Evolutionary conservation across 371 early-diverging fungal genomes (phyloP).

Genomic region (Rhizopus microsporus): DNA sequence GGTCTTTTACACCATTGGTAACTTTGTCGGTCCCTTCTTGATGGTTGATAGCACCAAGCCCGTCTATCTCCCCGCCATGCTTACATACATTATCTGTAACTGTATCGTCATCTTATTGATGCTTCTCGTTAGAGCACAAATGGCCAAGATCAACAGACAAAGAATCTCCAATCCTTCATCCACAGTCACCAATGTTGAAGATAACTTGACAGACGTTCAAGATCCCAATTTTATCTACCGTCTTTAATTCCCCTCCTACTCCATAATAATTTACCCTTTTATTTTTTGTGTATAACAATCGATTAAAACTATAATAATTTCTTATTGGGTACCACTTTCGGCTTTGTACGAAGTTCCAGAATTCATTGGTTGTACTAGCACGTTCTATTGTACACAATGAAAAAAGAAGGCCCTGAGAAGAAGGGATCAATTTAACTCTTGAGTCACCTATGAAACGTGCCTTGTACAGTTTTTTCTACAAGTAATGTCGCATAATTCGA

Average conservation of each 20-base stretch:
- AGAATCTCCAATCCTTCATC: constrained; percentile 16
- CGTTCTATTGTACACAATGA: too few relatives aligned
- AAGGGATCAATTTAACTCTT: too few relatives aligned
- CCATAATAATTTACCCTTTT: constrained; percentile 1
- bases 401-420: too few relatives aligned
- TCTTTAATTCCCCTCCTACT: constrained; percentile 12
- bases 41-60: constrained; percentile 7
- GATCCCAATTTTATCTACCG: constrained; percentile 39
- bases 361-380: too few relatives aligned
- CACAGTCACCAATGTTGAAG: constrained; percentile 24
- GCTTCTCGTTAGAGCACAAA: constrained; percentile 18
- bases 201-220: constrained; percentile 34
- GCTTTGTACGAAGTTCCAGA: too few relatives aligned
- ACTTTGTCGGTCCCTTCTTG: constrained; percentile 37
- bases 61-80: background rate
- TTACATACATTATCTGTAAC: background rate
- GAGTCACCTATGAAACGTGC: too few relatives aligned
- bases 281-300: background rate
- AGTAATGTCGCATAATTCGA: too few relatives aligned
- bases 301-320: too few relatives aligned
- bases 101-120: background rate
- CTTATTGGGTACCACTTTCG: too few relatives aligned
- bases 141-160: constrained; percentile 25
- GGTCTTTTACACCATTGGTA: constrained; percentile 34
- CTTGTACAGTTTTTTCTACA: too few relatives aligned